A percentile compares a stretch with the other conserved stretches of the same genome.
Evolutionary conservation across 108 stramenopile genomes (phyloP).

Genomic region (Stephanodiscus minutulus): DNA sequence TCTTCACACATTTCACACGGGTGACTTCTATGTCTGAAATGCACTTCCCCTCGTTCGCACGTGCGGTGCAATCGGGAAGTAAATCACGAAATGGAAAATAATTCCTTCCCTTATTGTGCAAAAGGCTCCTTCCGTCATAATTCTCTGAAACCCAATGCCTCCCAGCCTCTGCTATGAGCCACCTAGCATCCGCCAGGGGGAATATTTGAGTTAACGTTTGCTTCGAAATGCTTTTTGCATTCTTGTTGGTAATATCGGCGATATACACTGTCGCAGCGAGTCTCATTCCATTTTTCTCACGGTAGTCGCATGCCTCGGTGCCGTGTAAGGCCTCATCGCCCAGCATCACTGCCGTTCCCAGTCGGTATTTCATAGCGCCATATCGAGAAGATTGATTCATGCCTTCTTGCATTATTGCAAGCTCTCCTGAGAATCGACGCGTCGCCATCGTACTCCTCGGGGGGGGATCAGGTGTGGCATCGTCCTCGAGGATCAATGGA

Average conservation of each 20-base stretch:
- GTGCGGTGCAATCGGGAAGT: slow-evolving; percentile 31
- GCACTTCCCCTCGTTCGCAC: slow-evolving; percentile 39
- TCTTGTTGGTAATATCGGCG: slow-evolving; percentile 61
- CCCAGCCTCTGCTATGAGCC: slow-evolving; percentile 38
- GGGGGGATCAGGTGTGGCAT: slow-evolving; percentile 42
- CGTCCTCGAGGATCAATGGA: slow-evolving; percentile 53
- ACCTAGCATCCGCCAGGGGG: slow-evolving; percentile 35
- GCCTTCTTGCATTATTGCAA: too few species aligned
- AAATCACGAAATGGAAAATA: slow-evolving; percentile 34
- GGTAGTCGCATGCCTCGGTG: slow-evolving; percentile 69
- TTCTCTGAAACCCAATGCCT: slow-evolving; percentile 39
- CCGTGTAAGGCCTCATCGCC: slow-evolving; percentile 70
- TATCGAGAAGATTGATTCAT: neutral
- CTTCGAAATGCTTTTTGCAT: slow-evolving; percentile 38
- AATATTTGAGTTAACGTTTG: slow-evolving; percentile 48
- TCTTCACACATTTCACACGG: slow-evolving; percentile 38
- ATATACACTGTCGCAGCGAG: slow-evolving; percentile 68
- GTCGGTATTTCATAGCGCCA: slow-evolving; percentile 43
- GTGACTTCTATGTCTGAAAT: slow-evolving; percentile 27
- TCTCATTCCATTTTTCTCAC: slow-evolving; percentile 57
- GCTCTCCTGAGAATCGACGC: too few species aligned
- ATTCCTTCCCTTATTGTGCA: slow-evolving; percentile 51
- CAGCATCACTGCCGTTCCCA: slow-evolving; percentile 56
- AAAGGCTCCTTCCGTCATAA: slow-evolving; percentile 32
- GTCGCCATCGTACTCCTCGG: too few species aligned